A percentile compares a stretch with the other conserved stretches of the same genome.
Evolutionary conservation across 2,329 filamentous ascomycete genomes (phyloP).

Genomic region (Claviceps maximensis): DNA sequence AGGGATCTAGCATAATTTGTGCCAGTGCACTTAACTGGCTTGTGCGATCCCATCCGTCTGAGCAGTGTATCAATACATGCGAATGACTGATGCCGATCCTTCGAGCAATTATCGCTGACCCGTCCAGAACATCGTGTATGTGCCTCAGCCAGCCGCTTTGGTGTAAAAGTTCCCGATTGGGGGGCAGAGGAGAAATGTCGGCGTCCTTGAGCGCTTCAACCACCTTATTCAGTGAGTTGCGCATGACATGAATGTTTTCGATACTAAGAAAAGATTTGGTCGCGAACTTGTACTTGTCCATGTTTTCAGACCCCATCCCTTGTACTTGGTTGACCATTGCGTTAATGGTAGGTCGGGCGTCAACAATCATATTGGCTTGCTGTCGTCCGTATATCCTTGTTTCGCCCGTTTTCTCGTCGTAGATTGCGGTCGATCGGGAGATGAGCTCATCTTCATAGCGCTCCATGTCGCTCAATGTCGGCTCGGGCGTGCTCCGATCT

Average conservation of each 20-base stretch:
- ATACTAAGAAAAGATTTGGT: slow-evolving; percentile 89
- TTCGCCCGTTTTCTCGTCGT: slow-evolving; percentile 47
- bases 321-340: slow-evolving; percentile 89
- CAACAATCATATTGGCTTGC: slow-evolving; percentile 87
- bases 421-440: slow-evolving; percentile 23
- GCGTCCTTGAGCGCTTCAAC: slow-evolving; percentile 86
- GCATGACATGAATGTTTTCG: slow-evolving; percentile 98
- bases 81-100: slow-evolving; percentile 88
- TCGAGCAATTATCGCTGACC: slow-evolving; percentile 69
- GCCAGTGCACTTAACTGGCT: slow-evolving; percentile 85
- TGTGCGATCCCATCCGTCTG: slow-evolving; percentile 95
- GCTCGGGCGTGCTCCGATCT: slow-evolving; percentile 21
- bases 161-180: slow-evolving; percentile 65
- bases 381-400: slow-evolving; percentile 77
- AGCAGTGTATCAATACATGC: slow-evolving; percentile 93
- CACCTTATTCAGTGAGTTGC: slow-evolving; percentile 75
- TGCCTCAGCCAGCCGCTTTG: slow-evolving; percentile 89
- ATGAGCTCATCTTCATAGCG: slow-evolving; percentile 57
- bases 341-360: slow-evolving; percentile 88
- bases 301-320: slow-evolving; percentile 89
- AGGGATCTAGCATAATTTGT: slow-evolving; percentile 89
- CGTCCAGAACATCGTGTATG: slow-evolving; percentile 71
- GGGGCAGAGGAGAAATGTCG: slow-evolving; percentile 70
- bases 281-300: slow-evolving; percentile 91
- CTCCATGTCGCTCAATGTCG: slow-evolving; percentile 49